These are phyloP conservation scores for Volutella citrinella DNA, from an alignment of 2,329 filamentous ascomycete genomes.

Conservation along the genomic window DNA sequence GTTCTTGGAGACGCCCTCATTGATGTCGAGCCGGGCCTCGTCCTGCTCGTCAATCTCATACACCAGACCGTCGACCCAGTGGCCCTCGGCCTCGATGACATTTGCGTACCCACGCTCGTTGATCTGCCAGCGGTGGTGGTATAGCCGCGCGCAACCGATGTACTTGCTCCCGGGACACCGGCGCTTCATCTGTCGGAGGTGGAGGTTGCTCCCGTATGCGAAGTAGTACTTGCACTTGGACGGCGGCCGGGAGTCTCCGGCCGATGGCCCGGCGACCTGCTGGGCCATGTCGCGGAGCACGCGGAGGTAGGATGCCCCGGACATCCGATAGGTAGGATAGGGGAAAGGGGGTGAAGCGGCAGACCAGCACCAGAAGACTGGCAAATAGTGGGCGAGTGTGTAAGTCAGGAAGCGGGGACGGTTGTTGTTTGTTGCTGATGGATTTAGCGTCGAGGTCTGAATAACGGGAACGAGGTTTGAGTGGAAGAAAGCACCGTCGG, in stretches of 20 bases:
- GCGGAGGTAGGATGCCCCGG: conserved; percentile 21
- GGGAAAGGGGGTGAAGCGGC: no score
- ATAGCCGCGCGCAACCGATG: conserved; percentile 37
- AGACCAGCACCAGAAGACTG: background rate
- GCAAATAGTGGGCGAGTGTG: conserved; percentile 6
- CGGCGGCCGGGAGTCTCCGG: conserved; percentile 9
- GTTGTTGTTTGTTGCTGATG: no score
- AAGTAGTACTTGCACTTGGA: conserved; percentile 37
- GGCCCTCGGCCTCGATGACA: conserved; percentile 31
- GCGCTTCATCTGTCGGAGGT: conserved; percentile 41
- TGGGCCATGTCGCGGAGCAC: conserved; percentile 21
- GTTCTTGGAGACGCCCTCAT: conserved; percentile 38
- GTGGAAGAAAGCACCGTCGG: no score
- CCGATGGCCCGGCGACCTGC: conserved; percentile 10
- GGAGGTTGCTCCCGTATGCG: conserved; percentile 46
- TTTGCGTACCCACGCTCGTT: conserved; percentile 47
- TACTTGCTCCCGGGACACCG: conserved; percentile 40
- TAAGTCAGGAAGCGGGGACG: conserved; percentile 4
- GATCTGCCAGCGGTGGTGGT: conserved; percentile 42
- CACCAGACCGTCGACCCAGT: conserved; percentile 39
- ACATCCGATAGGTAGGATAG: conserved; percentile 22
- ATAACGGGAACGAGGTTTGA: no score
- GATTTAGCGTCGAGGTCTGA: no score
- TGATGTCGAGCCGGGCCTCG: conserved; percentile 37
- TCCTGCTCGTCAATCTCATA: conserved; percentile 36